Evolutionary conservation across 2,329 filamentous ascomycete species (phyloP), one percentile per base, ranked within the genome.

Genomic region (Clonostachys rhizophaga): DNA sequence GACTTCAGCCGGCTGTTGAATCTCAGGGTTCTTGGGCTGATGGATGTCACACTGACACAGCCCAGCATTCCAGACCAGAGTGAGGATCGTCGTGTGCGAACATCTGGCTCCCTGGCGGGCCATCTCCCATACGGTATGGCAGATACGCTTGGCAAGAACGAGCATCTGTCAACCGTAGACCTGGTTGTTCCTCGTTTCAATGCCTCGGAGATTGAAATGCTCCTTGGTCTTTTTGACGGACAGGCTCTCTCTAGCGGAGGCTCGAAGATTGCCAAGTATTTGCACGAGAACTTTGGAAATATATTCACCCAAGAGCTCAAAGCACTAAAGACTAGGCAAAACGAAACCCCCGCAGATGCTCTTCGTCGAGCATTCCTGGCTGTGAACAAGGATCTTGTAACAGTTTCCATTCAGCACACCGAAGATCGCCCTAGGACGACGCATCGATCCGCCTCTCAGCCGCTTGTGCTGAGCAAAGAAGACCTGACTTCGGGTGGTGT

Each of bases 71-170:
- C 94, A 0, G 94, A 99, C 58, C 88, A 97, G 64, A 95, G 86
- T 52, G 91, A 97, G 64, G 92, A 99, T 63, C 83, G 91, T 50
- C 88, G 94, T 75, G 90, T 99, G 47, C 83, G 94, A 59, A 97
- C 94, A n/a, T 95, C 94, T 30, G 91, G 91, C n/a, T 96, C 92
- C 1, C 71, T 92, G 47, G 91, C 95, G 17, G 92, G 92, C 3
- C 86, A 89, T 34, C 80, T 99, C 66, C 86, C 90, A 2, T 99
- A 99, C 59, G 94, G 94, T 51, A 96, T 99, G 91, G 94, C 94
- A 8, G 94, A 99, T 67, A 95, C 89, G 13, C 74, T 99, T 13
- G 94, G 94, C 37, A 88, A 84, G 60, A 91, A 92, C 56, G 94
- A 99, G 66, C 94, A 99, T 64, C 71, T 99, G 45, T 97, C 94